These are phyloP conservation scores for Ceratocystis destructans DNA, from an alignment of 2,329 filamentous ascomycete species.

Conservation along the genomic window DNA sequence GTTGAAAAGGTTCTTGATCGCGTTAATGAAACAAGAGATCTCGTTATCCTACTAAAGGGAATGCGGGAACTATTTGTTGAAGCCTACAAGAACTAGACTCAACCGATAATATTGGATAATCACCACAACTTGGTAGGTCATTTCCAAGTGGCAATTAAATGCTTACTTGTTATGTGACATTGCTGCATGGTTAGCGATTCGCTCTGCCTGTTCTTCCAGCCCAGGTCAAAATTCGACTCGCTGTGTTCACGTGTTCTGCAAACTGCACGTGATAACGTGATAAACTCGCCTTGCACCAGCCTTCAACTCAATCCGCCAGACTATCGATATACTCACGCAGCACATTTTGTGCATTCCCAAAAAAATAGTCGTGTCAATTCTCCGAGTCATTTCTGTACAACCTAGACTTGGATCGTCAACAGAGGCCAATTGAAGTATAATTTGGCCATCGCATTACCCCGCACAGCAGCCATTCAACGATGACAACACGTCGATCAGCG, in stretches of 20 bases:
- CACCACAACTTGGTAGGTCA: neutral
- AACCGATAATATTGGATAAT: neutral
- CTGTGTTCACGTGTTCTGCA: neutral
- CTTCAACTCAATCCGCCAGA: neutral
- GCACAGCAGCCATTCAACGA: neutral
- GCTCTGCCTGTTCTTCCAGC: neutral
- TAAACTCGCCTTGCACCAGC: neutral
- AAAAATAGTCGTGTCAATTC: neutral
- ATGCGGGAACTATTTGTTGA: slow-evolving; percentile 70
- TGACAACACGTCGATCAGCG: slow-evolving; percentile 9
- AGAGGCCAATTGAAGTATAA: neutral
- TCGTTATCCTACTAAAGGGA: slow-evolving; percentile 60
- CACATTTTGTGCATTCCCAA: neutral
- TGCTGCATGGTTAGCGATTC: neutral
- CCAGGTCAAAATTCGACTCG: neutral
- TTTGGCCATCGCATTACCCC: neutral
- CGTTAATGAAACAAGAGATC: slow-evolving; percentile 67
- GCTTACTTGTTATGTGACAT: neutral
- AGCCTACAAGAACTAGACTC: slow-evolving; percentile 35
- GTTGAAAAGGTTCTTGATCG: slow-evolving; percentile 63
- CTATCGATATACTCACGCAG: neutral
- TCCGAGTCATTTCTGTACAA: neutral
- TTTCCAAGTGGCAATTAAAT: neutral
- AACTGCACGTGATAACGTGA: neutral
- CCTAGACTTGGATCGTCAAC: neutral